Evolutionary conservation across 2,329 filamentous ascomycete species (phyloP), one percentile per base, ranked within the genome.

Genomic region (Ophiostoma australiae): DNA sequence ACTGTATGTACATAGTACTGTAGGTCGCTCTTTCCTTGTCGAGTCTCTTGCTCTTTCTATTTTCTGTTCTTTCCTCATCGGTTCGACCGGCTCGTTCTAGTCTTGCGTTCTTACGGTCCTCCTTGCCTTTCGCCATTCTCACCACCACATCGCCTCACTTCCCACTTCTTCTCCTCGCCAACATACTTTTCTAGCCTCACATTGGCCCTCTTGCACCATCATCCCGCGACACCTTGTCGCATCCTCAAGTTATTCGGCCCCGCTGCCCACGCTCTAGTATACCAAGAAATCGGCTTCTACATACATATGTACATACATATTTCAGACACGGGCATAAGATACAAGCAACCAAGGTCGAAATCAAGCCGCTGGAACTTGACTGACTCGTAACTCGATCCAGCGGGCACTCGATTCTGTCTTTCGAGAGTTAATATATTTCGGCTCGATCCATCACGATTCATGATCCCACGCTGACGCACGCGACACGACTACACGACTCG

Each of bases 1-100:
- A n/a, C n/a, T n/a, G n/a, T n/a, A n/a, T n/a, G n/a, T n/a, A 31
- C 27, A 31, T 31, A 31, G 27, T 31, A 31, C 27, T 31, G 27
- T 31, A 31, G 27, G 58, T 63, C 27, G 58, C 58, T 63, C 58
- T 35, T 63, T 63, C 58, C 58, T 31, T 58, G 52, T 58, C 52
- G 23, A 58, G 52, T 58, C n/a, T 58, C 13, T 27, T 58, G 52
- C 52, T 58, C 52, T n/a, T 58, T 58, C 52, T 58, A 11, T 27
- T 58, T 58, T 58, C 23, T 58, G 10, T 7, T 27, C 52, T 27
- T 58, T 58, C 52, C 52, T 58, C 52, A 27, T 58, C n/a, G 52
- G 27, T 7, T 48, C 17, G 44, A 5, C 15, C 44, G 1, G n/a
- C 15, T 27, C 52, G 31, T 41, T 41, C 37, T 15, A 41, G 13